These are phyloP conservation scores for Phytophthora citricola DNA, from an alignment of 352 stramenopile genomes.

Conservation along the genomic window DNA sequence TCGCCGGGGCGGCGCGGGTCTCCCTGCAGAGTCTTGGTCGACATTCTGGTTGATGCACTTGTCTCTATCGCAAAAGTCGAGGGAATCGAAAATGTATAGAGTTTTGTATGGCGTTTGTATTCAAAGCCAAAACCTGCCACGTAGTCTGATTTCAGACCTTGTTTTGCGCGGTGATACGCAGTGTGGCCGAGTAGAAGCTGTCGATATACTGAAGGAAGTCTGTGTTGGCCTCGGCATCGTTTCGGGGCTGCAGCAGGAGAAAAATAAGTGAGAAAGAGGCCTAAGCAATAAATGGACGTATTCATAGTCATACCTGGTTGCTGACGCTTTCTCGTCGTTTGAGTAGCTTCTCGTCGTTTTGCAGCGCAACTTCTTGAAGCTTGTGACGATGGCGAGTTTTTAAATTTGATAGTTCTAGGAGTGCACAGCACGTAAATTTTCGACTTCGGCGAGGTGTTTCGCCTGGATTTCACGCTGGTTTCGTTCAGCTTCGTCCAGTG, in stretches of 20 bases:
- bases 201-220: conserved; percentile 79
- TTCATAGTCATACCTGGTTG: neutral
- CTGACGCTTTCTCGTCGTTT: conserved; percentile 35
- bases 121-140: conserved; percentile 5
- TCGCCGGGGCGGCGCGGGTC: conserved; percentile 69
- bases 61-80: conserved; percentile 15
- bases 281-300: neutral
- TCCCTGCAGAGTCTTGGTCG: conserved; percentile 40
- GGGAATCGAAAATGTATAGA: neutral
- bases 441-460: conserved; percentile 53
- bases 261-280: conserved; percentile 1
- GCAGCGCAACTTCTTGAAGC: conserved; percentile 45
- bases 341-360: conserved; percentile 56
- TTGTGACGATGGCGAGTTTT: conserved; percentile 60
- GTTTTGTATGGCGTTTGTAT: conserved; percentile 8
- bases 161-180: conserved; percentile 43
- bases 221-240: conserved; percentile 34
- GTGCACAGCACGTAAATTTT: conserved; percentile 55
- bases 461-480: conserved; percentile 38
- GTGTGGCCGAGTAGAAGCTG: conserved; percentile 64
- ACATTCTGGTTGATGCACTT: conserved; percentile 24
- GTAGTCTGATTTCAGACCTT: conserved; percentile 16
- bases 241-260: conserved; percentile 5
- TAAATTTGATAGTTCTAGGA: conserved; percentile 58
- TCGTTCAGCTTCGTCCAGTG: conserved; percentile 43